Conservation (phyloP, 257 asterid species). For the Salvia rosmarinus region DNA sequence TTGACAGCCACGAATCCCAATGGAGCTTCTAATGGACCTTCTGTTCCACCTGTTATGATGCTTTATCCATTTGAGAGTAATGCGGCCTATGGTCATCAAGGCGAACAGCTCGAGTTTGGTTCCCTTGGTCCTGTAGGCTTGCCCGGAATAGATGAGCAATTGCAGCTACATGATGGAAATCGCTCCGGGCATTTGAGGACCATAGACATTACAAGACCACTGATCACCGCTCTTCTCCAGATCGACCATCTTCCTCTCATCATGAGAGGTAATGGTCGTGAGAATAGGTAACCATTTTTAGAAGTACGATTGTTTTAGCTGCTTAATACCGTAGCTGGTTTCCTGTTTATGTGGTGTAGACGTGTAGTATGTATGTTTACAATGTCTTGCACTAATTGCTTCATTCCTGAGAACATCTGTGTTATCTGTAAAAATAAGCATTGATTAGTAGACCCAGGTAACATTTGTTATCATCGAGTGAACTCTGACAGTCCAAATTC, state of each 20-base stretch:
- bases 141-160: constrained; percentile 62
- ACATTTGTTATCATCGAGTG: background rate
- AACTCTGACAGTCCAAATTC: too few species aligned
- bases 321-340: constrained; percentile 2
- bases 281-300: constrained; percentile 10
- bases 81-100: constrained; percentile 53
- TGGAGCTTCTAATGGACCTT: constrained; percentile 70
- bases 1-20: constrained; percentile 51
- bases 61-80: constrained; percentile 76
- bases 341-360: too few species aligned
- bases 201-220: constrained; percentile 58
- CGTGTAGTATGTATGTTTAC: too few species aligned
- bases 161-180: constrained; percentile 60
- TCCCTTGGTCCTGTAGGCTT: constrained; percentile 73
- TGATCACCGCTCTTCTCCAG: constrained; percentile 69
- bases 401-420: constrained; percentile 3
- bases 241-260: constrained; percentile 84
- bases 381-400: too few species aligned
- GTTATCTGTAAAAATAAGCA: background rate
- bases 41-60: constrained; percentile 66
- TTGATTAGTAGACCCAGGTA: constrained; percentile 6
- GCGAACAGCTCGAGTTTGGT: constrained; percentile 90
- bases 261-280: constrained; percentile 59
- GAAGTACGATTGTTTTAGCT: constrained; percentile 16
- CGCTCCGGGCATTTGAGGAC: constrained; percentile 59